Conservation (phyloP, 1,139 yeast species). For the Entelexis sorbosivorans region DNA sequence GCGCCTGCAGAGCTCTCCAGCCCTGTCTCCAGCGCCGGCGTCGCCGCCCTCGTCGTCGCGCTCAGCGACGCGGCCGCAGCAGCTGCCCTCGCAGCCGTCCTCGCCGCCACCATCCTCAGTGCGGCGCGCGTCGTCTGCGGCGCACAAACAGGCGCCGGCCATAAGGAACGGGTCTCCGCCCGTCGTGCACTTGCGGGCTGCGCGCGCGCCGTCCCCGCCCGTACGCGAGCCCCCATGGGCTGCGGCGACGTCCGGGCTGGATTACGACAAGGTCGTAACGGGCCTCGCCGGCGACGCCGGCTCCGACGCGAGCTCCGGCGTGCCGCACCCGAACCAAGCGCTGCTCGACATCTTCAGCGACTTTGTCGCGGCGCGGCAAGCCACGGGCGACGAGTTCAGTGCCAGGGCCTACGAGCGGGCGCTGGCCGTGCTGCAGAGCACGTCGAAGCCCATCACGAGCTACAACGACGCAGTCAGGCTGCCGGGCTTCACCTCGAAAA, state of each 20-base stretch:
- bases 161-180: neutral
- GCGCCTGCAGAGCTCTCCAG: neutral
- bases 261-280: neutral
- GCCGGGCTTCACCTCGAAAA: constrained; percentile 37
- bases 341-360: constrained; percentile 33
- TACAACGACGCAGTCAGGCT: constrained; percentile 23
- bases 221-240: neutral
- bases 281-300: neutral
- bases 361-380: constrained; percentile 34
- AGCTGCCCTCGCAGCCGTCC: neutral
- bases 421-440: constrained; percentile 31
- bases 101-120: neutral
- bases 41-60: neutral
- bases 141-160: too few species aligned
- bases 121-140: too few species aligned
- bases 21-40: neutral
- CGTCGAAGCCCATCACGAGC: constrained; percentile 16
- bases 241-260: neutral
- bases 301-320: neutral
- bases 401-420: constrained; percentile 43
- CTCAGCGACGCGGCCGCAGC: neutral
- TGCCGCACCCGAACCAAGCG: neutral
- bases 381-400: constrained; percentile 37
- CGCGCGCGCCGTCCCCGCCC: neutral
- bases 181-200: neutral